phyloP scores from a whole-genome alignment of 2,329 filamentous ascomycete genomes.

The Aquanectria penicillioides region DNA sequence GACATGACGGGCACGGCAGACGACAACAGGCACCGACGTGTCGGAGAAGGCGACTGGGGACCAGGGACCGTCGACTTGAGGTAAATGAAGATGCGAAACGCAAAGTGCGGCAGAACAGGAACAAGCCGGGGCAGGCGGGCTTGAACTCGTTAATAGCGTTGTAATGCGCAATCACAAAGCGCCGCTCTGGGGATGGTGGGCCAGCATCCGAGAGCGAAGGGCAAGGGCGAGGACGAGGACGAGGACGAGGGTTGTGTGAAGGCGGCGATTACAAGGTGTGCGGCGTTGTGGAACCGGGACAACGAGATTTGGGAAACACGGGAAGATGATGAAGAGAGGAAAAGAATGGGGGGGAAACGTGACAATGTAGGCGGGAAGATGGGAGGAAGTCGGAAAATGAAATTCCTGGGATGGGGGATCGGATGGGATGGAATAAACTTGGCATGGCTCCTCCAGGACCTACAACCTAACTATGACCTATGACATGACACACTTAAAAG shows the following conservation, averaged over 20 bases:
- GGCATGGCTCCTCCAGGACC: background rate
- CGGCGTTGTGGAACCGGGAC: slow-evolving; percentile 8
- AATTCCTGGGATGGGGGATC: background rate
- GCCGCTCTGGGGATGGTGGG: slow-evolving; percentile 2
- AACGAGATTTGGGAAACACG: too few relatives aligned
- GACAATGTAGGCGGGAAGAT: too few relatives aligned
- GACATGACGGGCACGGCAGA: slow-evolving; percentile 27
- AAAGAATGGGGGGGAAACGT: too few relatives aligned
- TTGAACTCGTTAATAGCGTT: slow-evolving; percentile 6
- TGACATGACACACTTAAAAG: slow-evolving; percentile 1
- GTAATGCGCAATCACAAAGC: slow-evolving; percentile 14
- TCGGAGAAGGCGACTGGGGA: slow-evolving; percentile 10
- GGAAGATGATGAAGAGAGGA: too few relatives aligned
- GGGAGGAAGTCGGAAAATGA: background rate
- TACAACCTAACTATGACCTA: slow-evolving; percentile 5
- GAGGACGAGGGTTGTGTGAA: too few relatives aligned
- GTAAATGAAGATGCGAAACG: slow-evolving; percentile 41
- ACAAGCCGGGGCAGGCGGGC: background rate
- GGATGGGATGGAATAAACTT: too few relatives aligned
- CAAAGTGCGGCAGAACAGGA: slow-evolving; percentile 25
- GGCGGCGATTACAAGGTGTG: too few relatives aligned
- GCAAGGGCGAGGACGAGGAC: background rate
- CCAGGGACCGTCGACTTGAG: slow-evolving; percentile 32
- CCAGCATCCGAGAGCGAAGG: slow-evolving; percentile 13
- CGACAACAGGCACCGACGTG: slow-evolving; percentile 20